These are phyloP conservation scores for Cudoniella acicularis DNA, from an alignment of 495 filamentous ascomycete species.

Conservation along the genomic window DNA sequence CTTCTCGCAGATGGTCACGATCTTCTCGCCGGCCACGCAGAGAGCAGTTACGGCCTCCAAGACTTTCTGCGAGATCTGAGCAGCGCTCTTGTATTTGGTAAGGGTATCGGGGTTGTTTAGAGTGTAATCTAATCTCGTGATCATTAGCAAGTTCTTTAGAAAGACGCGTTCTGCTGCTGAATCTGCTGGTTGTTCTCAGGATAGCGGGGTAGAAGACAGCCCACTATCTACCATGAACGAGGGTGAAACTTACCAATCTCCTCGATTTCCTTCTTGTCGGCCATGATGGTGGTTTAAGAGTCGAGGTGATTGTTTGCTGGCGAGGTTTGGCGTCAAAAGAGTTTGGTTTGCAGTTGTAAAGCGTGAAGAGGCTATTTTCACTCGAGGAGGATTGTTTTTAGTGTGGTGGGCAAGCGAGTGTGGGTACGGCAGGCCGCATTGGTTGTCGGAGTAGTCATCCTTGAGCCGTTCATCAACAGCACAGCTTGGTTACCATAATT, in stretches of 20 bases:
- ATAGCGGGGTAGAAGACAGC: slow-evolving; percentile 25
- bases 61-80: slow-evolving; percentile 89
- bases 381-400: background rate
- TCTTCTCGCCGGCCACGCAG: slow-evolving; percentile 83
- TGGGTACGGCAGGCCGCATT: background rate
- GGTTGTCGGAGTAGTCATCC: no score
- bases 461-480: no score
- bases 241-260: slow-evolving; percentile 36
- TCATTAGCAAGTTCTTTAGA: slow-evolving; percentile 8
- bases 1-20: slow-evolving; percentile 87
- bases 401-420: background rate
- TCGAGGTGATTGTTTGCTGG: background rate
- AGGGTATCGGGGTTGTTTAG: slow-evolving; percentile 95
- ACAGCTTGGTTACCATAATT: no score
- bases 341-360: background rate
- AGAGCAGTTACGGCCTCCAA: slow-evolving; percentile 79
- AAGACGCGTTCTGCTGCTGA: slow-evolving; percentile 1
- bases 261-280: slow-evolving; percentile 32
- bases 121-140: slow-evolving; percentile 69
- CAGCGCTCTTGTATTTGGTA: slow-evolving; percentile 98
- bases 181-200: slow-evolving; percentile 1
- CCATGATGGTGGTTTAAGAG: slow-evolving; percentile 17
- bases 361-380: background rate
- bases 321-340: background rate
- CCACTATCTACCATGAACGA: slow-evolving; percentile 11